Base-by-base conservation (phyloP, 805 yeast genomes). In the Saturnispora besseyi region DNA sequence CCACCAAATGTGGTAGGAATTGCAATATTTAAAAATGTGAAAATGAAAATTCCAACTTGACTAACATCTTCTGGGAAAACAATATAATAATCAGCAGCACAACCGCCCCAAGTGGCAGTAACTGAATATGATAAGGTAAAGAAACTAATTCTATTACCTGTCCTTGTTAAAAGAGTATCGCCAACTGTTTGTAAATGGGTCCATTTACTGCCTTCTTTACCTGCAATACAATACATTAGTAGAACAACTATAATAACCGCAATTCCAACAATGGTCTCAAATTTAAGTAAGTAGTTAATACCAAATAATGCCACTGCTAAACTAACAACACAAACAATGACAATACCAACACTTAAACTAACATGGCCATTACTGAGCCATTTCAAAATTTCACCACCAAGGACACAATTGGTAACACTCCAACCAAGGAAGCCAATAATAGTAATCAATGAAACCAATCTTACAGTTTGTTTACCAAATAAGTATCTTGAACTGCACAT, bases 341-440 rank as follows among this genome's bases (percentile, higher is more conserved):
- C 64, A 50, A 88, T 83, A 4, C 96, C 96, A 18, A 80, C 81
- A 60, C 81, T 79, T 36, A 87, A 60, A 2, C 95, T 87, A 1
- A 87, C 74, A 53, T 71, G 74, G 13, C 78, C 85, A 56, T 80
- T 67, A 37, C 88, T 80, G 21, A 88, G 70, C 40, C 84, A 75
- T 8, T 79, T 72, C 44, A 88, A 65, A 52, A 88, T 82, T 65
- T 88, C 89, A 18, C 96, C 96, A 36, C 95, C 96, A 50, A 87
- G 81, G 45, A 87, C 93, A 57, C 85, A 78, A 62, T 87, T 87
- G n/a, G 87, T 89, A 33, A 88, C 82, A n/a, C 91, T 79, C 96
- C 96, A 88, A n/a, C 96, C 96, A 57, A 86, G 63, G 13, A 84
- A 83, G 45, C 96, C 95, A 41, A 85, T 64, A 51, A 85, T 79